phyloP scores from a whole-genome alignment of 139 green algal species.

The Chlorella ohadii region DNA sequence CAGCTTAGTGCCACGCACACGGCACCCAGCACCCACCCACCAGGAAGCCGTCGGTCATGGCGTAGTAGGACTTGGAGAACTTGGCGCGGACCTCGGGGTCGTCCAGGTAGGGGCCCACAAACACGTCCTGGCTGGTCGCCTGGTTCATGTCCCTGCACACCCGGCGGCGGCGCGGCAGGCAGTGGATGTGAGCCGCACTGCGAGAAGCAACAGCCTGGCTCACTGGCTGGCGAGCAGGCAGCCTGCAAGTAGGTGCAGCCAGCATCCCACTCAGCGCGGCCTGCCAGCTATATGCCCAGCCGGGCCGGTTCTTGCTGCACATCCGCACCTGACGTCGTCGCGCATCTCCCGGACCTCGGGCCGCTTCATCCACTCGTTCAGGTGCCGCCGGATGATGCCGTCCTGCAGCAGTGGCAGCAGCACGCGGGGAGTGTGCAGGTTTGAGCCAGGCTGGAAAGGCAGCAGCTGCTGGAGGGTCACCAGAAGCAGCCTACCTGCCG shows the following conservation, averaged over 20 bases:
- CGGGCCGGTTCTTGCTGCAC: background rate
- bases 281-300: no score
- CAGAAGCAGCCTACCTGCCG: no score
- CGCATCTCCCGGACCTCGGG: slow-evolving; percentile 47
- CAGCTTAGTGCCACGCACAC: background rate
- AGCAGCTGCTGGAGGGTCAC: no score
- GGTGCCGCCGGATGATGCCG: slow-evolving; percentile 72
- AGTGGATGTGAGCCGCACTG: background rate
- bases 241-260: no score
- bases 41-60: slow-evolving; percentile 78
- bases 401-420: no score
- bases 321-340: slow-evolving; percentile 38
- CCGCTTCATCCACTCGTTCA: slow-evolving; percentile 57
- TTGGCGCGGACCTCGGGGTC: slow-evolving; percentile 55
- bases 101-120: slow-evolving; percentile 88
- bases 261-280: no score
- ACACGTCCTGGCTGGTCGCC: slow-evolving; percentile 82
- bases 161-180: background rate
- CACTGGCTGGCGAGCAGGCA: no score
- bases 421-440: no score
- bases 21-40: background rate
- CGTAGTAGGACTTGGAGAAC: slow-evolving; percentile 74
- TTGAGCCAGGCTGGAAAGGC: no score
- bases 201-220: no score
- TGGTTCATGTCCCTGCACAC: slow-evolving; percentile 78